These are phyloP conservation scores for Aureobasidium lini DNA, from an alignment of 2,329 filamentous ascomycete species.

Conservation along the genomic window DNA sequence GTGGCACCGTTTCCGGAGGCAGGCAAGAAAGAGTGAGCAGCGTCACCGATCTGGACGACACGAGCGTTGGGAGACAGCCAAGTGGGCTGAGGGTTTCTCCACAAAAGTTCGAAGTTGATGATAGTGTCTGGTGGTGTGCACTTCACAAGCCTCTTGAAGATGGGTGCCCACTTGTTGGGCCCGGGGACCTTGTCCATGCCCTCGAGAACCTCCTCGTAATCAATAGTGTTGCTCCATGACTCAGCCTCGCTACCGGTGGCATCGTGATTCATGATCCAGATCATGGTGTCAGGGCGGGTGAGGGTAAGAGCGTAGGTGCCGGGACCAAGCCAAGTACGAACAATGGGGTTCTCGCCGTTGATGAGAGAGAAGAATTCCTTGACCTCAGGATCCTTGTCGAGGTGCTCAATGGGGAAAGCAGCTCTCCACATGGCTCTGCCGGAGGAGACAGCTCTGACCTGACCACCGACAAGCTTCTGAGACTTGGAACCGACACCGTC, in stretches of 20 bases:
- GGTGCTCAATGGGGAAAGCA: conserved; percentile 33
- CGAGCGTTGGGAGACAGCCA: conserved; percentile 38
- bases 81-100: conserved; percentile 35
- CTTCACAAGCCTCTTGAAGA: conserved; percentile 39
- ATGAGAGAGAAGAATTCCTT: conserved; percentile 41
- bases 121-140: conserved; percentile 39
- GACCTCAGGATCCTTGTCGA: conserved; percentile 39
- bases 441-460: conserved; percentile 31
- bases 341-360: conserved; percentile 34
- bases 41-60: conserved; percentile 39
- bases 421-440: conserved; percentile 26
- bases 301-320: conserved; percentile 39
- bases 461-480: conserved; percentile 37
- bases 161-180: conserved; percentile 37
- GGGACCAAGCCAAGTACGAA: conserved; percentile 38
- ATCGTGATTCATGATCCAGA: conserved; percentile 45
- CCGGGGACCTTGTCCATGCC: conserved; percentile 39
- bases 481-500: conserved; percentile 38
- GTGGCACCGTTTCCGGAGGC: conserved; percentile 40
- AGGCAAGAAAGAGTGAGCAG: conserved; percentile 39
- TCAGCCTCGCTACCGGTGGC: conserved; percentile 38
- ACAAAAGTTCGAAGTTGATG: conserved; percentile 41
- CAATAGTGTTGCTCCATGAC: conserved; percentile 41
- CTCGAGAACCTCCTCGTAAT: conserved; percentile 37
- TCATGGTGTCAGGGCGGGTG: conserved; percentile 40